Base-by-base conservation (phyloP, 352 stramenopile genomes). In the Phytophthora fragariaefolia region DNA sequence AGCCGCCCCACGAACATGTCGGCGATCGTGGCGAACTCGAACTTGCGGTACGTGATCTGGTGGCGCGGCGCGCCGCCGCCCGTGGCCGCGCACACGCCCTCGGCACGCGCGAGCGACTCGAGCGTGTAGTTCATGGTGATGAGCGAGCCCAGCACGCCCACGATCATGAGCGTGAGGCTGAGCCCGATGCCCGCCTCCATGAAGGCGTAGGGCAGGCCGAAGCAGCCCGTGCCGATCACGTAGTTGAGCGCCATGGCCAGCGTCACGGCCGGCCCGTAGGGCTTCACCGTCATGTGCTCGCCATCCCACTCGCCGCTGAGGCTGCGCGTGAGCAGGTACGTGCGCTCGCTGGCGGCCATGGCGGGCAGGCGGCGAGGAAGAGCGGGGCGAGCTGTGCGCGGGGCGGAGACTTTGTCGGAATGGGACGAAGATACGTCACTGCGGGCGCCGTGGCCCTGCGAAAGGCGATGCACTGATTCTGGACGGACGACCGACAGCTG, bases 91-190 rank as follows among this genome's bases (percentile, higher is more conserved):
- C 81, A 86, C 15, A 95, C 87, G 26, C 87, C 87, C 60, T 95
- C 85, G 6, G 87, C 85, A 10, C 87, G 77, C 8, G 87, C 85
- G 8, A 95, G 71, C 7, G 85, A 90, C 61, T 95, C 87, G 50
- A 95, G 76, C 65, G 87, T 95, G 77, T 95, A 95, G 73, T 95
- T 95, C 87, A 95, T 95, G 22, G 87, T 93, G 45, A 95, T 49
- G 15, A 93, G 58, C 26, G 85, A 85, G 24, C 83, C 83, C 3
- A 84, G 17, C 26, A 90, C 81, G 50, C 87, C 85, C 15, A 85
- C 49, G 38, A 91, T 51, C 66, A 95, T 82, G 58, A 95, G 74
- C 15, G 58, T 58, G 8, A 83, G 69, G 18, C 77, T 82, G 51
- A 95, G 81, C 15, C 73, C 77, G 40, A 95, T 80, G 45, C 87